phyloP scores from a whole-genome alignment of 139 green algal genomes.

The Volvox africanus region DNA sequence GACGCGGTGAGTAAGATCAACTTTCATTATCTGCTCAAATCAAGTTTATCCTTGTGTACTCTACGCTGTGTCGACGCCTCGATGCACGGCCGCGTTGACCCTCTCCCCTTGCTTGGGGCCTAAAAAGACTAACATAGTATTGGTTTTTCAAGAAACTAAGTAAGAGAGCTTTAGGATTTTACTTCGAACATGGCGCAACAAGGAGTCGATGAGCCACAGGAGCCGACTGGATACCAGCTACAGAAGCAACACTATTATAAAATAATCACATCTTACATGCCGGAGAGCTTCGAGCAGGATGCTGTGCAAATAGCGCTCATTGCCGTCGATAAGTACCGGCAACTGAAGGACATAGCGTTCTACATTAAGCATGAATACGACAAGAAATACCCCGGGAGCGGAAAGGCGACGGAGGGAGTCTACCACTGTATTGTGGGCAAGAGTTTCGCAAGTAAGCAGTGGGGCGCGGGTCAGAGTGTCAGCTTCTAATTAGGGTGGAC shows the following conservation, averaged over 20 bases:
- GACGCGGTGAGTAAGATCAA: too few relatives aligned
- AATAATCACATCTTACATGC: conserved; percentile 63
- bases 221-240: conserved; percentile 58
- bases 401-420: conserved; percentile 85
- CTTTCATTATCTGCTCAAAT: too few relatives aligned
- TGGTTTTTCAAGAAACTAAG: neutral
- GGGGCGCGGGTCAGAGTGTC: neutral
- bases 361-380: conserved; percentile 85
- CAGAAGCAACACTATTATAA: conserved; percentile 60
- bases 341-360: conserved; percentile 79
- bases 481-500: neutral
- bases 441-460: conserved; percentile 78
- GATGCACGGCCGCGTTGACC: conserved; percentile 1
- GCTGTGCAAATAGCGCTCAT: conserved; percentile 63
- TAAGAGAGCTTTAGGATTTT: neutral
- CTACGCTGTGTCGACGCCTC: conserved; percentile 21
- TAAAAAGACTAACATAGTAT: neutral
- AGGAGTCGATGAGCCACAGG: conserved; percentile 1
- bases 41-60: neutral
- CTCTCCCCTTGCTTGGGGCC: neutral
- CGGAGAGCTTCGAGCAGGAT: conserved; percentile 64
- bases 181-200: conserved; percentile 40
- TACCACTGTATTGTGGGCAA: conserved; percentile 86
- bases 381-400: conserved; percentile 76
- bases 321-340: conserved; percentile 68